A percentile compares a stretch with the other conserved stretches of the same genome.
phyloP scores from a whole-genome alignment of 768 basidiomycete species.

The Tephrocybe sp. region DNA sequence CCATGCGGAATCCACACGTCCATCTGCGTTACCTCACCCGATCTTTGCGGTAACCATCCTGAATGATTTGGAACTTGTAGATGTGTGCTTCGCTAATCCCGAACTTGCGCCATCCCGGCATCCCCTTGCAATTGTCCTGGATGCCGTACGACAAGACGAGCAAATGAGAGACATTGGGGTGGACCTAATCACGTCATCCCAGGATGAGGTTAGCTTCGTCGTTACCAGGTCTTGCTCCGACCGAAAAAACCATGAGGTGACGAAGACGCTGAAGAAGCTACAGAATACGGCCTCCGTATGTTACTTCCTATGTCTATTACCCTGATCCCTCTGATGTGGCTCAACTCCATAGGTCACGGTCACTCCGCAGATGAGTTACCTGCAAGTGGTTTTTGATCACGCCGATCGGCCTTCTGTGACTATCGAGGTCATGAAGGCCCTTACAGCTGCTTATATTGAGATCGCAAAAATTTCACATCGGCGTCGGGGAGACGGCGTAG shows the following conservation, averaged over 20 bases:
- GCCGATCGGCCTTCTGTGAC: not conserved
- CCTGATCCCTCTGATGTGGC: not conserved
- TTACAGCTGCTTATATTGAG: slow-evolving; percentile 1
- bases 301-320: not conserved
- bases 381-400: slow-evolving; percentile 1
- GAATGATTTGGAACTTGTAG: slow-evolving; percentile 7
- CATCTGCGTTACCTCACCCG: not conserved
- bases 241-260: not conserved
- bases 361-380: slow-evolving; percentile 3
- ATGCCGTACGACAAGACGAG: not conserved
- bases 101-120: not conserved
- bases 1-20: not conserved
- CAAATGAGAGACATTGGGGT: not conserved
- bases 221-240: not conserved
- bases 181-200: slow-evolving; percentile 8
- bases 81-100: not conserved
- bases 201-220: slow-evolving; percentile 7
- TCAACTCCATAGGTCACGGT: not conserved
- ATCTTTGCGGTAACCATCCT: slow-evolving; percentile 8
- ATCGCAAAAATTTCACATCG: slow-evolving; percentile 1
- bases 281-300: not conserved
- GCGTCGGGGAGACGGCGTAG: not conserved
- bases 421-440: not conserved
- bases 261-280: not conserved
- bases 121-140: slow-evolving; percentile 2